Evolutionary conservation across 2,329 filamentous ascomycete genomes (phyloP), one percentile per base, ranked within the genome.

Genomic region (Alternaria atra): DNA sequence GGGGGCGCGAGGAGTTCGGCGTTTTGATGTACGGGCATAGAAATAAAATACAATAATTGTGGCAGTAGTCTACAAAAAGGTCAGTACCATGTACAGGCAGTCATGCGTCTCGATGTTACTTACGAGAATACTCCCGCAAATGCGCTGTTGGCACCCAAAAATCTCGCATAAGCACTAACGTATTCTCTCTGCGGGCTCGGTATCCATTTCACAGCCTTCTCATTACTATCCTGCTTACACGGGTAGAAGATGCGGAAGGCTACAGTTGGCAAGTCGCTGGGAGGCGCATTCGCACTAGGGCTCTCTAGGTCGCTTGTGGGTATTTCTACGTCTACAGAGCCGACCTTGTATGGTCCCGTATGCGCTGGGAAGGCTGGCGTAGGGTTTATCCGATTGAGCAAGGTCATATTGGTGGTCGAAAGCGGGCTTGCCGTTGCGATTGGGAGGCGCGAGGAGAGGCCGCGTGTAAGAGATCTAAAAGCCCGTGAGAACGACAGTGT

Each of bases 191-290:
- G 92, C 0, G 93, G 92, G 8, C 85, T 84, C 0, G 92, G 92
- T 53, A 96, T 84, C 92, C 93, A 97, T 69, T 85, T 86, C 56
- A 93, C 90, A 9, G 83, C 83, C 69, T 87, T 87, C 70, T 86
- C 83, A 52, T 79, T 60, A 40, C 72, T 75, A 5, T 72, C 71
- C 39, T 66, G 62, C 32, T 64, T 68, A 29, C 70, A 73, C 1
- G 93, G 93, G 75, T 96, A 96, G 80, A 92, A 97, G 59, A 96
- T 84, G 64, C 93, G 87, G 77, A 92, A 95, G 58, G 91, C 89
- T 27, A 96, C 84, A 1, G 93, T 97, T 20, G 88, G 82, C 46
- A 94, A 20, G 25, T 73, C 88, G 1, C 65, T 53, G 56, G 80
- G 78, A 5, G 87, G 84, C 51, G 85, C 83, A 23, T 85, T 82